Evolutionary conservation across 2,329 filamentous ascomycete species (phyloP), one percentile per base, ranked within the genome.

Genomic region (Paraconiothyrium brasiliense): DNA sequence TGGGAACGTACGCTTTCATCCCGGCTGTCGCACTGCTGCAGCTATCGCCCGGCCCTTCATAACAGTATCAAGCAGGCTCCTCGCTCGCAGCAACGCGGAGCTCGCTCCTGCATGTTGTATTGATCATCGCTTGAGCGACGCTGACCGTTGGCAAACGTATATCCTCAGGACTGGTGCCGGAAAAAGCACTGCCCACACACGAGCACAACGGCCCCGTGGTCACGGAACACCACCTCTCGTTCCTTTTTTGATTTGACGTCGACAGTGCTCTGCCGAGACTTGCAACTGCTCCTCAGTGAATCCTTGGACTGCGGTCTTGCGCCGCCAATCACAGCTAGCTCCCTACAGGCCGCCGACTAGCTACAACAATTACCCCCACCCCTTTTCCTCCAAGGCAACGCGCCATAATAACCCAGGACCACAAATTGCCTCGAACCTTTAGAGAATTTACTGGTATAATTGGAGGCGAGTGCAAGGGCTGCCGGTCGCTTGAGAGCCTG

Each of bases 261-360:
- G 57, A 60, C 63, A 65, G 64, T 59, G 62, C 50, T 57, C 50
- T 56, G 51, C 51, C 57, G 60, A 55, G 41, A 54, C 57, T 54
- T 58, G 52, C 57, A 57, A 49, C 54, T 54, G 59, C 39, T 55
- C 67, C 60, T 52, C 64, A 58, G 59, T 63, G 57, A 61, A 67
- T 60, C 57, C 63, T 30, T 68, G 60, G 61, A 62, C 64, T 60
- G 43, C 54, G 34, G n/a, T 37, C 58, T 58, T 57, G 60, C 62
- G 59, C 63, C 67, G 62, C 71, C 70, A 67, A 69, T 67, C 67
- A 68, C 67, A 63, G 60, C 50, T 14, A 32, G 37, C 35, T n/a
- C 22, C 7, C 10, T 41, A 16, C 56, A 59, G 24, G 51, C 66
- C 64, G 70, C 70, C 67, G 66, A 66, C 56, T 58, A 62, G 48